Evolutionary conservation across 345 rosid species (phyloP).

Genomic region (Streptanthus diversifolius): DNA sequence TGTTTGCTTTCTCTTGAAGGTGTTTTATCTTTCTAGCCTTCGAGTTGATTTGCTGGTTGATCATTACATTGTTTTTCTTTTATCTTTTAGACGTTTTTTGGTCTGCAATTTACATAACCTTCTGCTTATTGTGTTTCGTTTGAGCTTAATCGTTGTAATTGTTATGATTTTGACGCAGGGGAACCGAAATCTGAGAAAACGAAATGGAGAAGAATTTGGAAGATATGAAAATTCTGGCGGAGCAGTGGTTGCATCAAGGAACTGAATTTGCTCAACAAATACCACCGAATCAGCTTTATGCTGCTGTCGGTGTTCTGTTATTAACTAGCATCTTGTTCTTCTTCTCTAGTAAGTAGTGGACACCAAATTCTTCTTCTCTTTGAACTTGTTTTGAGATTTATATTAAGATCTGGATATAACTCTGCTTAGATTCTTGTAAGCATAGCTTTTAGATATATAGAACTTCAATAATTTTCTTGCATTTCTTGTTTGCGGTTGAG

Average conservation of each 20-base stretch:
- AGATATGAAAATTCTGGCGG: constrained; percentile 47
- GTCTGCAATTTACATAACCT: not conserved
- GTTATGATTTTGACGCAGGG: not conserved
- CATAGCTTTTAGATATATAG: not conserved
- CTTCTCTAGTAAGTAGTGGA: constrained; percentile 42
- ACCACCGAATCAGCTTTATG: constrained; percentile 66
- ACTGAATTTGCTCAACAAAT: constrained; percentile 46
- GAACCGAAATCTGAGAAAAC: not conserved
- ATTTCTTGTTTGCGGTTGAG: not conserved
- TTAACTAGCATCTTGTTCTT: constrained; percentile 45
- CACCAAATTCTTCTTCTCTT: not conserved
- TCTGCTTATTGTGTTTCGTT: not conserved
- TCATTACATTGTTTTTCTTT: not conserved
- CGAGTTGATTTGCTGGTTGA: not conserved
- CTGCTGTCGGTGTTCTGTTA: constrained; percentile 47
- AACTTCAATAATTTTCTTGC: not conserved
- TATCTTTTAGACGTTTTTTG: not conserved
- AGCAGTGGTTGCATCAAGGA: constrained; percentile 48
- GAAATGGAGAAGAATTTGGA: constrained; percentile 59
- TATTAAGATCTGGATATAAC: not conserved
- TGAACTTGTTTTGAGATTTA: not conserved
- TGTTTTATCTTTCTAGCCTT: not conserved
- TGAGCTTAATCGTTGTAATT: not conserved
- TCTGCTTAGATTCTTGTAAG: not conserved
- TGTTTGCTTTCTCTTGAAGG: not conserved